Base-by-base conservation (phyloP, 1,284 basidiomycete genomes). In the Ceratobasidium sp. region DNA sequence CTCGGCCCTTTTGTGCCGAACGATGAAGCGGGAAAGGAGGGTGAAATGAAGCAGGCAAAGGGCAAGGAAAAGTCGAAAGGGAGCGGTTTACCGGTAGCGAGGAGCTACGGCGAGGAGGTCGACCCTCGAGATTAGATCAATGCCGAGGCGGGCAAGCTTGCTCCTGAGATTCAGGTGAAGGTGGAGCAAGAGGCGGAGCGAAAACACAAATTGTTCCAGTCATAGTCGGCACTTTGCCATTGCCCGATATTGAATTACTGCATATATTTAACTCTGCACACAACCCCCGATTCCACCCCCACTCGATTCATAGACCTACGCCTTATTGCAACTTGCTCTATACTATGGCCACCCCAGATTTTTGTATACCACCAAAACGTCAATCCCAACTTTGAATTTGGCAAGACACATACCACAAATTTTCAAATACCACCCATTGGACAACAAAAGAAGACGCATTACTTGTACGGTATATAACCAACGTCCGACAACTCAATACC, bases 401-500 rank as follows among this genome's bases (percentile, higher is more conserved):
- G 56, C 13, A 31, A 14, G 29, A 29, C 5, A n/a, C n/a, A n/a
- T 58, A 58, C 34, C 29, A 58, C 24, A 37, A 34, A 2, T 24
- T 53, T 34, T 34, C 31, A 34, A 34, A 34, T 34, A 34, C 31
- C 6, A 34, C 31, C 31, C 3, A 34, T 34, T 6, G 31, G 31
- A 34, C 6, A 34, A 6, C 31, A 6, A 34, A 34, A 1, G 31
- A 56, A 65, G 19, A 6, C 27, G 9, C 31, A 61, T 58, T 68
- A 68, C 56, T 65, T 74, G 41, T 74, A 68, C 39, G 64, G 64
- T 11, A 31, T 68, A 54, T 68, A 68, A 6, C 64, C 64, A 41
- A 80, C 76, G 79, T 91, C 90, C 68, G 85, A 84, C 79, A 94
- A 87, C 77, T 87, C 88, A 80, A 97, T 94, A 22, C 92, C 91